A percentile compares a stretch with the other conserved stretches of the same genome.
Conservation (phyloP, 345 rosid genomes). For the Gossypium mustelinum region DNA sequence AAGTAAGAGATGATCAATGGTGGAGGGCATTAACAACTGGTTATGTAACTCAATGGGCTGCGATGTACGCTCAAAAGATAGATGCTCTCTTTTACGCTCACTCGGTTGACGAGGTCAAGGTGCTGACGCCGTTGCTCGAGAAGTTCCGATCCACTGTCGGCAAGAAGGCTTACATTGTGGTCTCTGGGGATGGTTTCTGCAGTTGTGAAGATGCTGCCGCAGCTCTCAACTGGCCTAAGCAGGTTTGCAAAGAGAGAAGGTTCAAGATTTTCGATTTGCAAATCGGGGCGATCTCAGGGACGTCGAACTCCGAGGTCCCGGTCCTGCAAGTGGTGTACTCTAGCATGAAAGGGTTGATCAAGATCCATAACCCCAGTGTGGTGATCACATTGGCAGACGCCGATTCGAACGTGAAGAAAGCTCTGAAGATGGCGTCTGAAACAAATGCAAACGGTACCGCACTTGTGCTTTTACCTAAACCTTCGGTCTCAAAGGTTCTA, state of each 20-base stretch:
- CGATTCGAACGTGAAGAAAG: conserved; percentile 75
- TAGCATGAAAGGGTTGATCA: conserved; percentile 88
- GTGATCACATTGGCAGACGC: conserved; percentile 74
- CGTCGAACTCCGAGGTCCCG: conserved; percentile 81
- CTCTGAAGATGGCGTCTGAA: conserved; percentile 82
- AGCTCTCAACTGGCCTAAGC: conserved; percentile 69
- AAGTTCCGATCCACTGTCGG: conserved; percentile 83
- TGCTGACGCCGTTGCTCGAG: conserved; percentile 71
- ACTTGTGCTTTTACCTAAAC: conserved; percentile 63
- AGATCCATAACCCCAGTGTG: conserved; percentile 86
- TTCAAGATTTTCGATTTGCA: conserved; percentile 87
- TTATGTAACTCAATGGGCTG: conserved; percentile 94
- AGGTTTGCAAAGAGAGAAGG: conserved; percentile 75
- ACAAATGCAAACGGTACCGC: conserved; percentile 46
- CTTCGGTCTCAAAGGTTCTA: conserved; percentile 70
- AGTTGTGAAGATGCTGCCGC: conserved; percentile 76
- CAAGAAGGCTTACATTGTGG: conserved; percentile 79
- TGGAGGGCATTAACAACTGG: conserved; percentile 89
- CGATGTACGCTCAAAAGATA: conserved; percentile 87
- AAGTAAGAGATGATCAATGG: conserved; percentile 96
- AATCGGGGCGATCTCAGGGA: conserved; percentile 55
- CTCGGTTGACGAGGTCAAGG: conserved; percentile 65
- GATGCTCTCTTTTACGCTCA: conserved; percentile 94
- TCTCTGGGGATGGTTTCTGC: conserved; percentile 83
- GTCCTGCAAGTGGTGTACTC: conserved; percentile 81